Conservation (phyloP, 352 stramenopile species). For the Pelagophyceae sp. region DNA sequence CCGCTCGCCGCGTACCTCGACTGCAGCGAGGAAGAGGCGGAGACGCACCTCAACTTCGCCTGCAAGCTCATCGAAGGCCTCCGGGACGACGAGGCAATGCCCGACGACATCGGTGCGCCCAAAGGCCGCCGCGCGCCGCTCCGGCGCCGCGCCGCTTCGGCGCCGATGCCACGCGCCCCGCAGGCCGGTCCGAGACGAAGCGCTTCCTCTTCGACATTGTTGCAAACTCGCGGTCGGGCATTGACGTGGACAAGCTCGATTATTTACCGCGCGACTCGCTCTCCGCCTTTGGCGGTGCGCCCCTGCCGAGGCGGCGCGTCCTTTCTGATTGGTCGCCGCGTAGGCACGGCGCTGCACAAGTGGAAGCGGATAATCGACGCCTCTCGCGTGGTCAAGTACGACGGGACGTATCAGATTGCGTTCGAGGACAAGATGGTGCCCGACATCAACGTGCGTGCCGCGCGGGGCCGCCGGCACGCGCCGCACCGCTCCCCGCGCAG, state of each 20-base stretch:
- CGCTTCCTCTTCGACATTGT: slow-evolving; percentile 66
- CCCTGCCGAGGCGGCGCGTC: not conserved
- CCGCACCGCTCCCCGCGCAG: slow-evolving; percentile 36
- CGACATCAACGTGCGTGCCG: slow-evolving; percentile 26
- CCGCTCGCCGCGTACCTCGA: not conserved
- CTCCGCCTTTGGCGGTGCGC: slow-evolving; percentile 31
- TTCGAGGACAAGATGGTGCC: slow-evolving; percentile 1
- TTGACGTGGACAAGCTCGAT: slow-evolving; percentile 70
- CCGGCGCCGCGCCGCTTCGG: too few species aligned
- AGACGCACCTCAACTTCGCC: not conserved
- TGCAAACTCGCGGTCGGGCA: slow-evolving; percentile 46
- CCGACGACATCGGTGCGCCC: slow-evolving; percentile 40
- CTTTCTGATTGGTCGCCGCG: too few species aligned
- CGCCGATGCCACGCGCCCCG: too few species aligned
- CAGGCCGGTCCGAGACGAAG: slow-evolving; percentile 32
- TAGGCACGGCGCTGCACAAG: slow-evolving; percentile 16
- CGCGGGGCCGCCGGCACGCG: slow-evolving; percentile 32
- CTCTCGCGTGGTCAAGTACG: not conserved
- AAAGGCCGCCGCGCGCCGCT: too few species aligned
- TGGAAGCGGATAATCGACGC: slow-evolving; percentile 25
- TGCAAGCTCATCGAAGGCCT: slow-evolving; percentile 21
- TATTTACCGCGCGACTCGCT: slow-evolving; percentile 52
- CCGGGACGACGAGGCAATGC: slow-evolving; percentile 24
- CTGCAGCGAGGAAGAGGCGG: not conserved
- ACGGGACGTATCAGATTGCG: slow-evolving; percentile 6